phyloP scores from a whole-genome alignment of 2,329 filamentous ascomycete genomes.

The Epichloe amarillans region DNA sequence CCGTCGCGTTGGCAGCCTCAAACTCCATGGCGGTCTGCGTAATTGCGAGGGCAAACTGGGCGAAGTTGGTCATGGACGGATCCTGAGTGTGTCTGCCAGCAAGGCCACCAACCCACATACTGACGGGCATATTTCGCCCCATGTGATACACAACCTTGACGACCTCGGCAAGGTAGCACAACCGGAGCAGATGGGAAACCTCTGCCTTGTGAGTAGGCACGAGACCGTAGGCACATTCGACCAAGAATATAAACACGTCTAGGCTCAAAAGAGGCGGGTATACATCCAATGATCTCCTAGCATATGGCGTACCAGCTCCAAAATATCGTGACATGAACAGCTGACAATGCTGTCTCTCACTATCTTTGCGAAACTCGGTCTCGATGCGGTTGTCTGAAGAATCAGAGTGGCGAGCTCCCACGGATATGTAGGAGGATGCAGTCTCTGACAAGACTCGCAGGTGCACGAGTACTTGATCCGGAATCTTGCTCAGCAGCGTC shows the following conservation, averaged over 20 bases:
- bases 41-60: slow-evolving; percentile 38
- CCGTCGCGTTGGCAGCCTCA: slow-evolving; percentile 18
- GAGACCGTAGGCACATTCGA: slow-evolving; percentile 62
- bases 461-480: slow-evolving; percentile 73
- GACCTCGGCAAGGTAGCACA: slow-evolving; percentile 86
- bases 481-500: slow-evolving; percentile 71
- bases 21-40: slow-evolving; percentile 31
- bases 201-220: slow-evolving; percentile 56
- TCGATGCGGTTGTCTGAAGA: slow-evolving; percentile 48
- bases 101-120: slow-evolving; percentile 34
- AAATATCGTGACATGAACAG: slow-evolving; percentile 54
- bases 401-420: slow-evolving; percentile 53
- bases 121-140: slow-evolving; percentile 37
- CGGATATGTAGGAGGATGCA: slow-evolving; percentile 67
- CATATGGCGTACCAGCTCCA: slow-evolving; percentile 13
- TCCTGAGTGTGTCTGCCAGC: slow-evolving; percentile 29
- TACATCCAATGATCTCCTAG: slow-evolving; percentile 26
- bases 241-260: slow-evolving; percentile 69
- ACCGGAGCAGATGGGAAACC: slow-evolving; percentile 62
- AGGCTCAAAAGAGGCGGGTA: slow-evolving; percentile 48
- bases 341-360: slow-evolving; percentile 60
- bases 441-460: slow-evolving; percentile 83
- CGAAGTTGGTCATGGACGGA: slow-evolving; percentile 38
- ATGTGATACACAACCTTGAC: slow-evolving; percentile 61
- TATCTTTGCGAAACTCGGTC: slow-evolving; percentile 52